Evolutionary conservation across 352 stramenopile genomes (phyloP), one percentile per base, ranked within the genome.

Genomic region (Phytophthora nicotianae): DNA sequence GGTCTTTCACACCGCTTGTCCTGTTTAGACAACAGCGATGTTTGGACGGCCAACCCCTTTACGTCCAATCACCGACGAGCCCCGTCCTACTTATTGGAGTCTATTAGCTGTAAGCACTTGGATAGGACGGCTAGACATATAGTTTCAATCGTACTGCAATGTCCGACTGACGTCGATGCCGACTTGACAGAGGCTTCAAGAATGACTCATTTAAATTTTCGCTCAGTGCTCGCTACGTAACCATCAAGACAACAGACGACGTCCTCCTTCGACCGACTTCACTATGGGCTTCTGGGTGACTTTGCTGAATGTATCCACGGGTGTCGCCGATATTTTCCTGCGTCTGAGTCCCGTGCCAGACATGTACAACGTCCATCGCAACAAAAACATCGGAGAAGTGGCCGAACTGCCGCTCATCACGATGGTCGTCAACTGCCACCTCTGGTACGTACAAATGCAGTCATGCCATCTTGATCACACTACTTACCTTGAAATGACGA

Each of bases 311-410:
- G 57, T 56, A 20, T 11, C 62, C 2, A 72, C 68, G 19, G 62
- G 56, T 5, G 29, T 67, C 16, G 49, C 46, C n/a, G 62, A 70
- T n/a, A 61, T 68, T 10, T 38, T 66, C 1, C 46, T 72, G 35
- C 55, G 55, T 1, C 51, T 75, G 27, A 72, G 68, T 23, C 58
- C 67, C 29, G 43, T 51, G 27, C 48, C 58, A 5, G 62, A 71
- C 58, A 75, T 72, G 6, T 69, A 66, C 62, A 62, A 55, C n/a
- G 57, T 72, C n/a, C 53, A 75, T 45, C 51, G 53, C 17, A 43
- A 64, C 33, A 62, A 70, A 60, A 62, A 33, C 37, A 75, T 65
- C 19, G 67, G 67, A 14, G 54, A 63, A 47, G 63, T 69, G 42
- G 56, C 57, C 3, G 63, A 66, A 7, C 42, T 75, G 7, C 62